Evolutionary conservation across 2,329 filamentous ascomycete species (phyloP), one percentile per base, ranked within the genome.

Genomic region (Nemania abortiva): DNA sequence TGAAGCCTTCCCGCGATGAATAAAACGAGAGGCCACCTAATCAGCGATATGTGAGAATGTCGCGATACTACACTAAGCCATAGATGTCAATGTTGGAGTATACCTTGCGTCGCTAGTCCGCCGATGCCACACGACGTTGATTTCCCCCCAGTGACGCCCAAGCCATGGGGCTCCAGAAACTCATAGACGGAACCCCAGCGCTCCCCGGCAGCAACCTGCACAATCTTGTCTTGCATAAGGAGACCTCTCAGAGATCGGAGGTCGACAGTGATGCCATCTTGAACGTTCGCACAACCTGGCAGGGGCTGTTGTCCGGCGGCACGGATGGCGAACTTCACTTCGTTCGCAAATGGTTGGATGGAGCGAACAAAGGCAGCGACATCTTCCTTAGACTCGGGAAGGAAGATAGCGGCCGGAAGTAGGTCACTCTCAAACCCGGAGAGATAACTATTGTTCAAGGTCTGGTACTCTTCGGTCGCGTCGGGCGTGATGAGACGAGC

Each of bases 11-110:
- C 0, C 77, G 76, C 2, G 77, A 74, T 6, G 82, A 79, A 73
- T 81, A 81, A 72, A 80, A 82, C 0, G 81, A 82, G 6, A 84
- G 74, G 1, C 83, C 84, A n/a, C 65, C 67, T 69, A 27, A 39
- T 20, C 6, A 4, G 24, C 20, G 37, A n/a, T n/a, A n/a, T n/a
- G n/a, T n/a, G n/a, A n/a, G n/a, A n/a, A n/a, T n/a, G n/a, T n/a
- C n/a, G n/a, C n/a, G n/a, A n/a, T n/a, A n/a, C n/a, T 13, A 42
- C 37, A 15, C 3, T 15, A 9, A 42, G 37, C 10, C 15, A 42
- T 13, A 7, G 3, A 13, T 15, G 37, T 29, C 11, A 27, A 31
- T n/a, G 39, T 5, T 27, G 47, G 6, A 22, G 11, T 62, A 61
- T 39, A 73, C 74, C 31, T 69, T 66, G 31, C 22, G 52, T 29